phyloP scores from a whole-genome alignment of 768 basidiomycete species.

The Tricholomella constricta region DNA sequence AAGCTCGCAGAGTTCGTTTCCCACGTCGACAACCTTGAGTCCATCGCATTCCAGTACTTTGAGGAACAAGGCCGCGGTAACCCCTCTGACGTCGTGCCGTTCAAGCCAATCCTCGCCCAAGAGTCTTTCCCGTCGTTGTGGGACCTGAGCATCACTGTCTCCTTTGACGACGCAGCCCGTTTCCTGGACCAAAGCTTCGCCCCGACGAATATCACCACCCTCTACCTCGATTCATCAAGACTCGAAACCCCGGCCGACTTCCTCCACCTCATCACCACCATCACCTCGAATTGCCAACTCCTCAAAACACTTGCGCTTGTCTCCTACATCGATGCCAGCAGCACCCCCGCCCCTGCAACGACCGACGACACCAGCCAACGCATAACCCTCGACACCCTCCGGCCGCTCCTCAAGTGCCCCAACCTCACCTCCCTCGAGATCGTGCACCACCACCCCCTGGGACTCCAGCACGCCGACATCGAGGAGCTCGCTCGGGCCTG shows the following conservation, averaged over 20 bases:
- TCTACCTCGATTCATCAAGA: slow-evolving; percentile 53
- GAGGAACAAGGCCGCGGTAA: slow-evolving; percentile 49
- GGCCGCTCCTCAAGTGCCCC: slow-evolving; percentile 35
- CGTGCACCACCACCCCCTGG: slow-evolving; percentile 39
- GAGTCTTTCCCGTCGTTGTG: slow-evolving; percentile 55
- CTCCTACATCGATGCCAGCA: slow-evolving; percentile 26
- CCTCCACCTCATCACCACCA: slow-evolving; percentile 41
- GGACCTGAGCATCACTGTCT: slow-evolving; percentile 51
- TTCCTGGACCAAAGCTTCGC: slow-evolving; percentile 48
- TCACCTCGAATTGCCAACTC: slow-evolving; percentile 50
- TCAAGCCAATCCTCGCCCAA: slow-evolving; percentile 44
- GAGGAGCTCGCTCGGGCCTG: slow-evolving; percentile 46
- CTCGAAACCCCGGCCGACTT: slow-evolving; percentile 46
- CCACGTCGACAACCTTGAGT: slow-evolving; percentile 39
- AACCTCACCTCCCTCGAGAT: slow-evolving; percentile 38
- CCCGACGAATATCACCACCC: slow-evolving; percentile 48
- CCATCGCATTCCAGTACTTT: slow-evolving; percentile 58
- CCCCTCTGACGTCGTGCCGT: slow-evolving; percentile 42
- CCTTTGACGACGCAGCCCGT: slow-evolving; percentile 43
- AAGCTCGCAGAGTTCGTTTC: slow-evolving; percentile 49
- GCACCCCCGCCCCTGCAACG: background rate
- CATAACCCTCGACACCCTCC: slow-evolving; percentile 35
- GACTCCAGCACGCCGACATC: slow-evolving; percentile 43
- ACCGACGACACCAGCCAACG: slow-evolving; percentile 17
- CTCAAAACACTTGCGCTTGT: slow-evolving; percentile 48